These are phyloP conservation scores for Kodamaea fukazawae DNA, from an alignment of 805 yeast genomes.

Conservation along the genomic window DNA sequence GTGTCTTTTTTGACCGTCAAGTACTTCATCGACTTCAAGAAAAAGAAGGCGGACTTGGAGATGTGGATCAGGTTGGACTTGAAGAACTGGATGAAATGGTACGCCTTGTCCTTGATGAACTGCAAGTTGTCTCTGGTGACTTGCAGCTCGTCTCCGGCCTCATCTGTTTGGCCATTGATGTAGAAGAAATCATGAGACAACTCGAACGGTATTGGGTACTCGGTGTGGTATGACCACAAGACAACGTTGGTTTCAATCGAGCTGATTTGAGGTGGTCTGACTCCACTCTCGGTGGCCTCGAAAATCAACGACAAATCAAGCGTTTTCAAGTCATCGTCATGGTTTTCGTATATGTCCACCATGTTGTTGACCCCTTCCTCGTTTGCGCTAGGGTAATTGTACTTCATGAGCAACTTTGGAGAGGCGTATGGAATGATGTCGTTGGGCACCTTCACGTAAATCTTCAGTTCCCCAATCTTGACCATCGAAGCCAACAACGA, in stretches of 20 bases:
- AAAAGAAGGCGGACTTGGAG: conserved; percentile 33
- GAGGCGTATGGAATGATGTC: conserved; percentile 35
- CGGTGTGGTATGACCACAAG: conserved; percentile 41
- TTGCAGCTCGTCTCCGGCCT: conserved; percentile 26
- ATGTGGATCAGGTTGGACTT: conserved; percentile 31
- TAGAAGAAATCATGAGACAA: conserved; percentile 43
- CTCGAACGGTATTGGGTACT: conserved; percentile 39
- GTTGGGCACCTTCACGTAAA: conserved; percentile 33
- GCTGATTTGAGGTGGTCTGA: conserved; percentile 34
- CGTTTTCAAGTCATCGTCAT: conserved; percentile 19
- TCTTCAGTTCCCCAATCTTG: conserved; percentile 33
- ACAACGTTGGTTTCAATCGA: conserved; percentile 36
- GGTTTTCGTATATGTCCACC: conserved; percentile 31
- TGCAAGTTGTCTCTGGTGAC: conserved; percentile 36
- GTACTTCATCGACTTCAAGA: conserved; percentile 36
- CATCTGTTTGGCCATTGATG: conserved; percentile 20
- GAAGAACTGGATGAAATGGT: conserved; percentile 33
- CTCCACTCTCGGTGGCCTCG: conserved; percentile 18
- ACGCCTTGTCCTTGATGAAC: conserved; percentile 31
- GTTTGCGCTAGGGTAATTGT: conserved; percentile 24
- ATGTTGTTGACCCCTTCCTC: conserved; percentile 19
- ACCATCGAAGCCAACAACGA: conserved; percentile 31
- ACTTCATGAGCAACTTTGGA: conserved; percentile 36
- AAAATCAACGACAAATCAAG: conserved; percentile 30
- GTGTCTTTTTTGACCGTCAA: conserved; percentile 41